Percentiles rank a stretch among this genome's conserved stretches.
Conservation (phyloP, 2,329 filamentous ascomycete genomes). For the Waltergamsia citrina region DNA sequence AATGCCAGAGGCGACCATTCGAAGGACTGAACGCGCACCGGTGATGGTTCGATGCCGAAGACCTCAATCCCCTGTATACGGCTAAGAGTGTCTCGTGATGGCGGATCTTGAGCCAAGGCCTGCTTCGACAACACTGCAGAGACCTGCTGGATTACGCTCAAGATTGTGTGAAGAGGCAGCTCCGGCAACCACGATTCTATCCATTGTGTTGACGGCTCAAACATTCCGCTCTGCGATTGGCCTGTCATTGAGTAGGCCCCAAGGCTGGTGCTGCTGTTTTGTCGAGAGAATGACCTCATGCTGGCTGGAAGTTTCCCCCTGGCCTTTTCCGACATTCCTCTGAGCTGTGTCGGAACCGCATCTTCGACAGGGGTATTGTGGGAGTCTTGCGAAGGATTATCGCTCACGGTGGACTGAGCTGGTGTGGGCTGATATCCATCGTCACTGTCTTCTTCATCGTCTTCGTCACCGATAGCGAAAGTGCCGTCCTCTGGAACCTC, state of each 20-base stretch:
- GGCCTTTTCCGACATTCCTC: conserved; percentile 95
- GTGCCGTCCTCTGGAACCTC: conserved; percentile 54
- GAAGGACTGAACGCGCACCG: conserved; percentile 76
- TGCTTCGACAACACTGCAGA: conserved; percentile 46
- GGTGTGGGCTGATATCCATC: conserved; percentile 46
- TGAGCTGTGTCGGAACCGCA: conserved; percentile 69
- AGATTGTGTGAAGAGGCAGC: conserved; percentile 76
- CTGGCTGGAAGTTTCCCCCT: conserved; percentile 90
- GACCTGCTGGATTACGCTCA: conserved; percentile 65
- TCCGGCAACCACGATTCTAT: conserved; percentile 92
- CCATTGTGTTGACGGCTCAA: conserved; percentile 76
- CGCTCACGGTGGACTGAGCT: conserved; percentile 54
- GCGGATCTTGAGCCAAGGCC: conserved; percentile 30
- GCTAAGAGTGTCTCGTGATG: conserved; percentile 36
- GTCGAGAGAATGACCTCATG: conserved; percentile 71
- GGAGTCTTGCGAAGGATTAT: conserved; percentile 54
- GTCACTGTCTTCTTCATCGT: conserved; percentile 49
- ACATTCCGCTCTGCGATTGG: conserved; percentile 48
- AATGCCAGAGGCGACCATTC: conserved; percentile 87
- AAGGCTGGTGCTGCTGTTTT: conserved; percentile 82
- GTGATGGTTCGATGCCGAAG: conserved; percentile 63
- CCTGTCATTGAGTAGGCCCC: conserved; percentile 52
- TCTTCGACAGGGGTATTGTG: conserved; percentile 65
- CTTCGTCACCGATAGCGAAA: conserved; percentile 86
- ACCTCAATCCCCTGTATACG: conserved; percentile 53